Conservation (phyloP, 345 rosid species). For the Populus pruinosa region DNA sequence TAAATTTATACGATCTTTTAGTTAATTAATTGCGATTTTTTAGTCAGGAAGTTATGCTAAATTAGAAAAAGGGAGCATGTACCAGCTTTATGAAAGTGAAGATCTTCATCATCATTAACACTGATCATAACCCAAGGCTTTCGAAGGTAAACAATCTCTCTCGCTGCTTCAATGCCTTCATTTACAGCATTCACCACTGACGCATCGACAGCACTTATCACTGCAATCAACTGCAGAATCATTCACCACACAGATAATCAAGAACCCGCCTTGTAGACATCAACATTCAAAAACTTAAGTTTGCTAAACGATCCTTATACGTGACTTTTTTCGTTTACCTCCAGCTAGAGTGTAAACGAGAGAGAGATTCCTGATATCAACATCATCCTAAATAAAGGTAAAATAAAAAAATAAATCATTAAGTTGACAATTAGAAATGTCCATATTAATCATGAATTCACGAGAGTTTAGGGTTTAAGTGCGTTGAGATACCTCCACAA, state of each 20-base stretch:
- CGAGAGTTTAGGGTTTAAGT: not conserved
- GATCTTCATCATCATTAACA: constrained; percentile 60
- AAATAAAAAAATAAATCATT: not conserved
- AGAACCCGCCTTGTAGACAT: not conserved
- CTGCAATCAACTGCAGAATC: constrained; percentile 55
- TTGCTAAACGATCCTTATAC: not conserved
- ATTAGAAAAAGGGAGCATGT: not conserved
- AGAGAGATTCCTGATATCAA: constrained; percentile 58
- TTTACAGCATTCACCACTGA: constrained; percentile 57
- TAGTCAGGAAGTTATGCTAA: not conserved
- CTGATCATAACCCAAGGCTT: constrained; percentile 72
- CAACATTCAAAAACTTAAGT: not conserved
- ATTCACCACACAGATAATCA: constrained; percentile 9
- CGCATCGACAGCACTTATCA: constrained; percentile 64
- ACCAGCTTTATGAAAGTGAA: constrained; percentile 69
- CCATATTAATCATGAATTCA: not conserved
- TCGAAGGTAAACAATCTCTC: constrained; percentile 38
- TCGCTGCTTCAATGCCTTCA: constrained; percentile 50
- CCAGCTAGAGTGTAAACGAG: constrained; percentile 64
- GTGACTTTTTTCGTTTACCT: constrained; percentile 24
- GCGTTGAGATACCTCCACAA: not conserved
- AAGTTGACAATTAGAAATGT: not conserved
- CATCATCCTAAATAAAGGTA: constrained; percentile 40
- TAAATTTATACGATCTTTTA: not conserved
- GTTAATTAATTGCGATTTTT: not conserved